A percentile compares a stretch with the other conserved stretches of the same genome.
phyloP scores from a whole-genome alignment of 257 asterid genomes.

The Solanum verrucosum region DNA sequence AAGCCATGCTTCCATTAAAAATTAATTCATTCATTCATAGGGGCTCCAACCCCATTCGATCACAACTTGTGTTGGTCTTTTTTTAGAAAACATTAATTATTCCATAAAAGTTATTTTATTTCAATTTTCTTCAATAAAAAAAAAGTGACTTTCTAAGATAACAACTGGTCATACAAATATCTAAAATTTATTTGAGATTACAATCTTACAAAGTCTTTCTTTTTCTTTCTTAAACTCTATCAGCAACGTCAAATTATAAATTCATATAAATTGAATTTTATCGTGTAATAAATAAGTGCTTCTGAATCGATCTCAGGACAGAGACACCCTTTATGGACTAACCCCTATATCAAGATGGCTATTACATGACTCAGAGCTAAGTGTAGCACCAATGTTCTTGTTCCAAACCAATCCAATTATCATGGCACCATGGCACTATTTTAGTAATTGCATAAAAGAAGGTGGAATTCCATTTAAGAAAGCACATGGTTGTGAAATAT shows the following conservation, averaged over 20 bases:
- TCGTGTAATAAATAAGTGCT: neutral
- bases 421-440: neutral
- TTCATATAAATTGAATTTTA: too few relatives aligned
- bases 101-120: too few relatives aligned
- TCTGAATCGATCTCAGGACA: neutral
- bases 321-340: neutral
- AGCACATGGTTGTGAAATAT: neutral
- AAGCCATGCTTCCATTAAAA: too few relatives aligned
- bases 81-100: too few relatives aligned
- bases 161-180: too few relatives aligned
- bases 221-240: neutral
- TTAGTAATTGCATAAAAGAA: neutral
- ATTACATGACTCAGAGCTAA: neutral
- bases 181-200: too few relatives aligned
- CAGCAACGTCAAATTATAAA: too few relatives aligned
- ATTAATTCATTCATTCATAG: too few relatives aligned
- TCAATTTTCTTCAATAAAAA: too few relatives aligned
- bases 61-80: neutral
- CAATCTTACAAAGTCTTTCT: too few relatives aligned
- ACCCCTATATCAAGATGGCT: constrained; percentile 3
- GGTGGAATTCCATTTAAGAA: neutral
- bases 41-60: too few relatives aligned
- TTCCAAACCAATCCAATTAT: neutral
- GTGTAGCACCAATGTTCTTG: neutral
- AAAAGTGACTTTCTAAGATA: too few relatives aligned